Evolutionary conservation across 192 early-diverging fungal species (phyloP).

Genomic region (Coemansia erecta): DNA sequence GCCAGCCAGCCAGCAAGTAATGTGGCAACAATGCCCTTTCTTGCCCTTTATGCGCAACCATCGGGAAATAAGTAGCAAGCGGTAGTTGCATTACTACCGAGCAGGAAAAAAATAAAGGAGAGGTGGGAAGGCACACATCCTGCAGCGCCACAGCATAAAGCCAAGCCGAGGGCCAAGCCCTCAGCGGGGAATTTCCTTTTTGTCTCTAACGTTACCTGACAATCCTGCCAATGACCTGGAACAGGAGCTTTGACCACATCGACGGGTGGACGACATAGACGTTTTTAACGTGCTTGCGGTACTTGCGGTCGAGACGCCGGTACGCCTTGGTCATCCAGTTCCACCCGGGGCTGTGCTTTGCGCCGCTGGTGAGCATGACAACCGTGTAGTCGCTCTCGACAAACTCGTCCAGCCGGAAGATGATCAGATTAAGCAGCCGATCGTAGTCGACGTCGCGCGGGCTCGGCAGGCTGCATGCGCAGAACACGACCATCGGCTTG

Average conservation of each 20-base stretch:
- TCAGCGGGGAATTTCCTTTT: too few species aligned
- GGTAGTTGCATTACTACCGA: neutral
- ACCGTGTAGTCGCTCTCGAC: constrained; percentile 89
- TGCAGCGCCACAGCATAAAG: neutral
- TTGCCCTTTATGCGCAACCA: too few species aligned
- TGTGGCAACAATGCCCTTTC: too few species aligned
- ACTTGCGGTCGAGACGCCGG: constrained; percentile 70
- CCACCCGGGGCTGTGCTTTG: constrained; percentile 72
- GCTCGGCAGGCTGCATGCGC: constrained; percentile 80
- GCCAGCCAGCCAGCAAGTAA: too few species aligned
- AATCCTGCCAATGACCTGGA: constrained; percentile 37
- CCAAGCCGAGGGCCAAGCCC: too few species aligned
- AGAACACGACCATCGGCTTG: constrained; percentile 77
- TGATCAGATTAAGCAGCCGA: constrained; percentile 62
- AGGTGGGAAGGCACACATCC: too few species aligned
- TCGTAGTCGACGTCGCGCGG: constrained; percentile 74
- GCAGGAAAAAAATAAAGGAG: constrained; percentile 6
- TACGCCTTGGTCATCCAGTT: constrained; percentile 82
- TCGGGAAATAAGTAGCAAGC: too few species aligned
- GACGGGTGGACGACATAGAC: constrained; percentile 90
- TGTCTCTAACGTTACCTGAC: constrained; percentile 35
- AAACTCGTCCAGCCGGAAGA: constrained; percentile 70
- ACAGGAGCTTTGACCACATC: constrained; percentile 56
- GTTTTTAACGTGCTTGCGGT: constrained; percentile 90
- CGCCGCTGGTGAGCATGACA: constrained; percentile 78